Evolutionary conservation across 768 basidiomycete species (phyloP), one percentile per base, ranked within the genome.

Genomic region (Xerocomus brunneocitrinus): DNA sequence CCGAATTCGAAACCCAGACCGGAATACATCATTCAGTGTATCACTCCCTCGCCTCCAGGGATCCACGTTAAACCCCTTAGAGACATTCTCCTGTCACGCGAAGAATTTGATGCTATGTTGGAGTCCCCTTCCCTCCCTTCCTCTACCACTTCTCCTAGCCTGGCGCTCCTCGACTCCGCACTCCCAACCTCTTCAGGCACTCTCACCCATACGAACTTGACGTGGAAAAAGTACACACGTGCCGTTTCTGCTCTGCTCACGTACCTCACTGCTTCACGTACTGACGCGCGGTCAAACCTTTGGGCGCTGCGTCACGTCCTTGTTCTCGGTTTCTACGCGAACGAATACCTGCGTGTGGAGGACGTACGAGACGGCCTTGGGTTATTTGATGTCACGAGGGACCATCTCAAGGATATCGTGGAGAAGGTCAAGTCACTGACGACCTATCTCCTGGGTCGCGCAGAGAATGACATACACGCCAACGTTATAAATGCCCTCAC

Each of bases 271-370:
- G 72, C 78, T 6, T 81, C 91, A 58, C 82, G 90, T 35, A 72
- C 79, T n/a, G 57, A 78, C 1, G 82, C 85, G 4, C 79, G 75
- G 47, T 70, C 72, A 14, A 79, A 87, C 48, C 59, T 82, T 0
- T 88, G 87, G 85, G 77, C 80, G 0, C 65, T 98, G 5, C 79
- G 81, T 8, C 88, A 92, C 63, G 72, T 92, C 50, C 68, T 89
- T 8, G 76, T 80, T 0, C 73, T 92, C 24, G 73, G 76, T 1
- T 64, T 84, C 5, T 85, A 85, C 54, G 83, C 84, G 1, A 72
- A 79, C 31, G 90, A 94, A 62, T 72, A 78, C 19, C 67, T 81
- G 25, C 74, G 77, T 27, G 71, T 87, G 0, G 82, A 81, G 9
- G 73, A 74, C 5, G 73, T 70, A 4, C 65, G 62, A 12, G 81